Conservation (phyloP, 768 basidiomycete species). For the Russula griseocarnosa region DNA sequence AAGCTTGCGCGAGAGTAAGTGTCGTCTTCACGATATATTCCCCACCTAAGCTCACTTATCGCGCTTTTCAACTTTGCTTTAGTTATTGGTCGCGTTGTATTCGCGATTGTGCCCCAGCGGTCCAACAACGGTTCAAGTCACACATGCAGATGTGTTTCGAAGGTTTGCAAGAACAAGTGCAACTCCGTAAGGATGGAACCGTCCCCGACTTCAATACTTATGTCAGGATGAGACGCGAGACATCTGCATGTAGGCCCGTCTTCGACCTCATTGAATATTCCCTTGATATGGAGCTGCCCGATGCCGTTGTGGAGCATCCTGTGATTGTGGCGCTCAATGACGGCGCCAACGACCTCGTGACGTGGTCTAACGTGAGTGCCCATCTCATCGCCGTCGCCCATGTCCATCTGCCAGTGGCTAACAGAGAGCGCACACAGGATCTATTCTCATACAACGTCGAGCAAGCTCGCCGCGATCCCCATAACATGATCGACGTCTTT, state of each 20-base stretch:
- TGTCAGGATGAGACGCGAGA: slow-evolving; percentile 72
- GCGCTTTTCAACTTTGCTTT: slow-evolving; percentile 22
- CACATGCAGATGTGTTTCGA: slow-evolving; percentile 79
- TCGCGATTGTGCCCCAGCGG: slow-evolving; percentile 55
- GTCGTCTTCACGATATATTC: slow-evolving; percentile 7
- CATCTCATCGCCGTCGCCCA: slow-evolving; percentile 20
- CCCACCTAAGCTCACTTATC: slow-evolving; percentile 18
- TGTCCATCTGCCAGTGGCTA: slow-evolving; percentile 7
- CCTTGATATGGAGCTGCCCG: slow-evolving; percentile 71
- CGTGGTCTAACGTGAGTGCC: slow-evolving; percentile 75
- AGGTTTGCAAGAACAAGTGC: slow-evolving; percentile 69
- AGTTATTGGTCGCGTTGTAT: slow-evolving; percentile 72
- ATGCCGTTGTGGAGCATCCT: slow-evolving; percentile 77
- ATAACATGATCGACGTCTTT: slow-evolving; percentile 80
- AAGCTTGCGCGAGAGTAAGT: slow-evolving; percentile 73
- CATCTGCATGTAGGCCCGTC: slow-evolving; percentile 77
- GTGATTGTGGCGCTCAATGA: slow-evolving; percentile 62
- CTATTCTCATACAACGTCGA: slow-evolving; percentile 85
- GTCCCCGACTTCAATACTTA: slow-evolving; percentile 80
- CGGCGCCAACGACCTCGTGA: slow-evolving; percentile 76
- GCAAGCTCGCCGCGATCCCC: slow-evolving; percentile 74
- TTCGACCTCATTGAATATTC: slow-evolving; percentile 83
- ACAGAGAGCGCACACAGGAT: slow-evolving; percentile 43
- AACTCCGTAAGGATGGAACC: slow-evolving; percentile 53
- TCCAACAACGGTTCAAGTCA: slow-evolving; percentile 71